These are phyloP conservation scores for Henningerozyma blattae DNA, from an alignment of 805 yeast genomes.

Conservation along the genomic window DNA sequence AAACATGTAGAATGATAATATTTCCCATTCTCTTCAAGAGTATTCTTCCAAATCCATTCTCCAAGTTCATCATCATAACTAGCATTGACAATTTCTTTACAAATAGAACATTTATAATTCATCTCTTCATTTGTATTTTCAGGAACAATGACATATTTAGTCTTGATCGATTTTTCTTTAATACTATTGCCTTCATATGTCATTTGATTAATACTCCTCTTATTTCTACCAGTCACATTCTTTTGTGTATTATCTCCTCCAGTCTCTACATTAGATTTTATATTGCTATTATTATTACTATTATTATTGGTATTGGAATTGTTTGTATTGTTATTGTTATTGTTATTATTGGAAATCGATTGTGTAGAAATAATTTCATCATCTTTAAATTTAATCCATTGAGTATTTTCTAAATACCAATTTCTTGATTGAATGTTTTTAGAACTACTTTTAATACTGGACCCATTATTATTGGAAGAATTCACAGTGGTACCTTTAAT, in stretches of 20 bases:
- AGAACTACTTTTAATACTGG: slow-evolving; percentile 8
- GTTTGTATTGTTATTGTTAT: slow-evolving; percentile 1
- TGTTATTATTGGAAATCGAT: slow-evolving; percentile 6
- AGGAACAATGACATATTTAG: slow-evolving; percentile 50
- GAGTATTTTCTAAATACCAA: slow-evolving; percentile 66
- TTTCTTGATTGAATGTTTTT: slow-evolving; percentile 54
- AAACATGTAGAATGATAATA: slow-evolving; percentile 60
- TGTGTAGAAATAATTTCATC: slow-evolving; percentile 39
- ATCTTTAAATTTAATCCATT: slow-evolving; percentile 68
- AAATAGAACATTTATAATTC: slow-evolving; percentile 51
- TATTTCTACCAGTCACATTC: no score
- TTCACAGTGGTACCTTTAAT: slow-evolving; percentile 32
- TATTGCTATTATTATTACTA: background rate
- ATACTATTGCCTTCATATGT: slow-evolving; percentile 1
- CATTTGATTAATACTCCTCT: no score
- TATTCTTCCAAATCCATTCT: slow-evolving; percentile 74
- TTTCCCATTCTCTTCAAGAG: slow-evolving; percentile 37
- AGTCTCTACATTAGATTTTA: no score
- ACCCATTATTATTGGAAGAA: slow-evolving; percentile 7
- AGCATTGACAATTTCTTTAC: slow-evolving; percentile 54
- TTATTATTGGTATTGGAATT: slow-evolving; percentile 1
- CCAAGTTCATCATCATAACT: slow-evolving; percentile 62
- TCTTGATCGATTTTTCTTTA: slow-evolving; percentile 4
- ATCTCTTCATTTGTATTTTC: slow-evolving; percentile 47
- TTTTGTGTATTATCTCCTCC: no score